Percentiles rank a stretch among this genome's conserved stretches.
These are phyloP conservation scores for Lentinula novae-zelandiae DNA, from an alignment of 1,284 basidiomycete species.

Conservation along the genomic window DNA sequence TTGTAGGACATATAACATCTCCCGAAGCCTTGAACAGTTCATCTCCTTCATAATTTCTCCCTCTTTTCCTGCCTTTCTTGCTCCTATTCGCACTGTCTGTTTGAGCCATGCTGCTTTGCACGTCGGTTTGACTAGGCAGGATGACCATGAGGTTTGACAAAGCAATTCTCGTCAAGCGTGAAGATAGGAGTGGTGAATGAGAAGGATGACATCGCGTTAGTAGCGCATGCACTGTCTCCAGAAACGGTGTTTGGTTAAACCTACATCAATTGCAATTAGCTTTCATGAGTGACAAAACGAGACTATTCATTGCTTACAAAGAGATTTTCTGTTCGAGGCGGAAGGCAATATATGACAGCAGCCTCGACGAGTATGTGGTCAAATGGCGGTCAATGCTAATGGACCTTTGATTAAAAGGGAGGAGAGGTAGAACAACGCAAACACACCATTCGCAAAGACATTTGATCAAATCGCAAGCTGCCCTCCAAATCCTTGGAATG, in stretches of 20 bases:
- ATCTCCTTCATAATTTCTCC: slow-evolving; percentile 74
- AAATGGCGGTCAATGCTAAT: slow-evolving; percentile 49
- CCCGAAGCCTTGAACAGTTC: slow-evolving; percentile 63
- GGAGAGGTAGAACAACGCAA: not conserved
- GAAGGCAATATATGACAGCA: slow-evolving; percentile 48
- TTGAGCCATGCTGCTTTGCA: slow-evolving; percentile 18
- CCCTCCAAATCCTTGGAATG: slow-evolving; percentile 49
- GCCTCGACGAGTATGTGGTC: slow-evolving; percentile 44
- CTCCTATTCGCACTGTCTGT: slow-evolving; percentile 27
- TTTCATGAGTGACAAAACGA: not conserved
- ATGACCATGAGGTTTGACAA: slow-evolving; percentile 49
- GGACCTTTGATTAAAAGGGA: slow-evolving; percentile 9
- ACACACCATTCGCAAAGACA: slow-evolving; percentile 48
- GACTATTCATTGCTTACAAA: slow-evolving; percentile 37
- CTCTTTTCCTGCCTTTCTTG: slow-evolving; percentile 73
- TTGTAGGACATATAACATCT: slow-evolving; percentile 43
- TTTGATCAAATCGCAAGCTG: slow-evolving; percentile 49
- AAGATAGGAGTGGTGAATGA: slow-evolving; percentile 45
- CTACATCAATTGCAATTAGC: slow-evolving; percentile 26
- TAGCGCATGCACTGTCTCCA: slow-evolving; percentile 41
- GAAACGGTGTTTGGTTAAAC: slow-evolving; percentile 37
- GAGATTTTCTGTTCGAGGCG: slow-evolving; percentile 56
- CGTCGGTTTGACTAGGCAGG: slow-evolving; percentile 38
- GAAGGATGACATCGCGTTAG: slow-evolving; percentile 43
- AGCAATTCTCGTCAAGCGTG: slow-evolving; percentile 53